These are phyloP conservation scores for Nitzschia palea DNA, from an alignment of 108 stramenopile species.

Conservation along the genomic window DNA sequence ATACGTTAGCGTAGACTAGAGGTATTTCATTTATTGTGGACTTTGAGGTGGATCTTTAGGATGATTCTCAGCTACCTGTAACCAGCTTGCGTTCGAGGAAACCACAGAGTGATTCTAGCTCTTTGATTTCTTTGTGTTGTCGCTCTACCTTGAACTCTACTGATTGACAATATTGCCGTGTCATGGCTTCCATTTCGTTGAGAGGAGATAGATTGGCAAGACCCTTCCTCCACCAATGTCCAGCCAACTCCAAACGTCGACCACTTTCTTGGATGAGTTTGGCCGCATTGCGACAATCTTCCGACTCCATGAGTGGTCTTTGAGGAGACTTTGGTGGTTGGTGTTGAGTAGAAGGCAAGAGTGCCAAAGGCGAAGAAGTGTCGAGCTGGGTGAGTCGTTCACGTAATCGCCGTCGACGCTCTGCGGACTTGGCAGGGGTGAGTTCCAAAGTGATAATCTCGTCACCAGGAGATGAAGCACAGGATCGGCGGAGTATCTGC, in stretches of 20 bases:
- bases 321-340: conserved; percentile 8
- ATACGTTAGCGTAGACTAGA: no score
- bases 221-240: conserved; percentile 47
- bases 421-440: conserved; percentile 42
- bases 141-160: conserved; percentile 59
- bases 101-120: conserved; percentile 68
- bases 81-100: conserved; percentile 56
- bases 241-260: conserved; percentile 53
- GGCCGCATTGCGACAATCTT: conserved; percentile 37
- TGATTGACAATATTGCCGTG: conserved; percentile 67
- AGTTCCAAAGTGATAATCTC: conserved; percentile 25
- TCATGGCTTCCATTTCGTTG: conserved; percentile 61
- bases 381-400: conserved; percentile 19
- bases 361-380: not conserved
- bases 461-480: conserved; percentile 1
- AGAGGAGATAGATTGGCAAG: conserved; percentile 2
- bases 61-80: conserved; percentile 5
- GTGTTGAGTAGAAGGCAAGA: conserved; percentile 2
- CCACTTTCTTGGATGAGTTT: conserved; percentile 66
- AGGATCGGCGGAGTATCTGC: conserved; percentile 38
- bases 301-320: not conserved
- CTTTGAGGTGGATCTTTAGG: no score
- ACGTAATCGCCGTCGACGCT: conserved; percentile 31
- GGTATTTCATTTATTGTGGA: no score
- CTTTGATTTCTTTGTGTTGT: conserved; percentile 60